Evolutionary conservation across 176 grass and related monocot genomes (phyloP), one percentile per base, ranked within the genome.

Genomic region (Carex littledalei): DNA sequence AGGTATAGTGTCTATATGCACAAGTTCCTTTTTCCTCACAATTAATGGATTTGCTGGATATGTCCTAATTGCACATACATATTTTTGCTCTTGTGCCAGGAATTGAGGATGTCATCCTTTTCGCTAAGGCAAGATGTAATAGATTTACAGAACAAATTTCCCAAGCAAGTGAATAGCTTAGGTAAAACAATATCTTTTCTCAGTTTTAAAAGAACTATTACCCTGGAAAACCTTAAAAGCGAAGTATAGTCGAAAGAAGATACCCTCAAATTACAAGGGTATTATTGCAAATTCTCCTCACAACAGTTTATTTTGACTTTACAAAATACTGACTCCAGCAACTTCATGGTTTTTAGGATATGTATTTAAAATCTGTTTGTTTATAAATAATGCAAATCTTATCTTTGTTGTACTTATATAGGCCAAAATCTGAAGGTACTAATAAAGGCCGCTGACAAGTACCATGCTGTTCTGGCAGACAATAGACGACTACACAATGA

Each of bases 401-500:
- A 54, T 53, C 6, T 39, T 54, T 88, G 24, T 4, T 26, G 41
- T 20, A 52, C 66, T 20, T 61, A 10, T 89, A 29, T 70, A 89
- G 88, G 88, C 2, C 66, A 84, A 79, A 67, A 84, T 63, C 29
- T 89, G 69, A 81, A 86, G 73, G 85, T 91, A 62, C 53, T 98
- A 65, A 86, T 86, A 76, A 90, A 80, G 84, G 41, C 82, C 43
- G 88, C 92, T 63, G 88, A 89, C 87, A 91, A 90, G 67, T 98
- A 98, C 63, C 84, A 94, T 90, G 73, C 57, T 58, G 53, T 87
- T 84, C 89, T 98, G 86, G 88, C 84, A 86, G 92, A 98, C 83
- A 98, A 98, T 45, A 91, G 92, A 55, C 92, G 85, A 80, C 34
- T 98, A 70, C 92, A 91, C 84, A 98, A 98, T 32, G 92, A 98